Evolutionary conservation across 78 protist species (phyloP), one percentile per base, ranked within the genome.

Genomic region (Cavenderia fasciculata): DNA sequence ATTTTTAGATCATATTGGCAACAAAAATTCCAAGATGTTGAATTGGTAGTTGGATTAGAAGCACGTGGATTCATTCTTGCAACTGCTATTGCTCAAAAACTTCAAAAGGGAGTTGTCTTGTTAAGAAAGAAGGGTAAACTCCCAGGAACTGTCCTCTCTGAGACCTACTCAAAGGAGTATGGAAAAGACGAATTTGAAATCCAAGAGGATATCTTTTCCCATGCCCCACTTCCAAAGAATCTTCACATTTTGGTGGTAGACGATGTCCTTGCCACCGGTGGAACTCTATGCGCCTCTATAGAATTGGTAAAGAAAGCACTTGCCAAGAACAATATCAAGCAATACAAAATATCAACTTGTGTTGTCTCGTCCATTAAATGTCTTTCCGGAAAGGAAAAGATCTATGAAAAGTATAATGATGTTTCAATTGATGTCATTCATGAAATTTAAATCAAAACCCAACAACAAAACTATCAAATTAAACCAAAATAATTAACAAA

Each of bases 381-480:
- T 29, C 51, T 82, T 27, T 56, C 51, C 19, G 89, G 89, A 23
- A 82, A 82, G 44, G 79, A 82, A 38, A 82, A 82, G 36, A 82
- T 82, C n/a, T 82, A 82, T 68, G 89, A 82, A 68, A 82, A 82
- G 43, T 82, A 82, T 41, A 82, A 82, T 68, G 89, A 82, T 68
- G 89, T 82, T 31, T 49, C 63, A 21, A 57, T 82, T 56, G 89
- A 82, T 82, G 69, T 82, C 1, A 82, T 82, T 21, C 29, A 41
- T 68, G 89, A 82, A 43, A 56, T 82, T 27, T 82, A 82, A 75
- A 33, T 18, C 23, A 38, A 41, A 65, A 65, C 8, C 4, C 14
- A 34, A 61, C 4, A 61, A 61, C 27, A 7, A 4, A 59, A 25
- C 10, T 5, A 61, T 4, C 19, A 56, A 56, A 56, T 56, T 3